phyloP scores from a whole-genome alignment of 1,139 yeast genomes.

The Sugiyamaella xylanicola region DNA sequence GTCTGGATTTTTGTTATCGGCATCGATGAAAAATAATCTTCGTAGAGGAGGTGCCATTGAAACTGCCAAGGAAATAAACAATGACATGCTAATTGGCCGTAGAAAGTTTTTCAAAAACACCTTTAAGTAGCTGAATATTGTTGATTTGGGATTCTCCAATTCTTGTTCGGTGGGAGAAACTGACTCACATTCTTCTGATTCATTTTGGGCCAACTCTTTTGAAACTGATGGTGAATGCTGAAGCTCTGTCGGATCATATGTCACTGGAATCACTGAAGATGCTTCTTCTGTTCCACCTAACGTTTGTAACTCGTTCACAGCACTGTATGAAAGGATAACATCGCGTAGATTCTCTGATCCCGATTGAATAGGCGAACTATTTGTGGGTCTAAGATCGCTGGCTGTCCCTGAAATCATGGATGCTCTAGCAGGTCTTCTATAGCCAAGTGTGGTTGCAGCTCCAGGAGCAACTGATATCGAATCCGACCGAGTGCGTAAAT shows the following conservation, averaged over 20 bases:
- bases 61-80: conserved; percentile 60
- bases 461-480: conserved; percentile 18
- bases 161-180: conserved; percentile 1
- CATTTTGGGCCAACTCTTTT: not conserved
- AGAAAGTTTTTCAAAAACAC: conserved; percentile 58
- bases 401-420: conserved; percentile 2
- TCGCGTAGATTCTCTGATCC: conserved; percentile 23
- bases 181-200: not conserved
- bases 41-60: conserved; percentile 88
- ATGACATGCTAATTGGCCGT: conserved; percentile 70
- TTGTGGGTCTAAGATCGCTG: conserved; percentile 2
- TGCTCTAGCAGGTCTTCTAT: conserved; percentile 7
- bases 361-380: conserved; percentile 1
- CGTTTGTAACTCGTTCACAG: conserved; percentile 1
- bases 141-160: not conserved
- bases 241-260: not conserved
- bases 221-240: not conserved
- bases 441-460: conserved; percentile 18
- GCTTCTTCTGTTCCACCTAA: conserved; percentile 3
- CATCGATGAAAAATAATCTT: conserved; percentile 56
- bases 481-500: conserved; percentile 13
- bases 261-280: not conserved
- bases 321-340: conserved; percentile 29
- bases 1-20: conserved; percentile 28
- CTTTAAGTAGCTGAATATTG: conserved; percentile 34